Evolutionary conservation across 1,139 yeast genomes (phyloP).

Genomic region (Magnusiomyces tetraspermus): DNA sequence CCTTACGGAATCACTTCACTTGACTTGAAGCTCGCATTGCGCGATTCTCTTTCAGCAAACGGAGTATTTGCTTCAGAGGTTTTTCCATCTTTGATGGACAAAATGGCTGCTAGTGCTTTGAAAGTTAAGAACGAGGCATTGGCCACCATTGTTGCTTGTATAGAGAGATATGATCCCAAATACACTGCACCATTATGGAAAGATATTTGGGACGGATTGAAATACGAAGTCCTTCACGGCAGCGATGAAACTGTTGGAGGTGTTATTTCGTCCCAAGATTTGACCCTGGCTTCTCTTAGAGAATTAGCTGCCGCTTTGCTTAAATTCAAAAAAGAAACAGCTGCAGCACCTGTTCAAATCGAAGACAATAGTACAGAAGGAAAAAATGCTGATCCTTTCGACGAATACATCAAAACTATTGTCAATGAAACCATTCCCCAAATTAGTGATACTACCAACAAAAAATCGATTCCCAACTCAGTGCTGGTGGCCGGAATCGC

Average conservation of each 20-base stretch:
- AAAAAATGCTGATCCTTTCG: slow-evolving; percentile 15
- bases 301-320: slow-evolving; percentile 35
- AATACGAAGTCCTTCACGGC: slow-evolving; percentile 75
- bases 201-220: slow-evolving; percentile 77
- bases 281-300: slow-evolving; percentile 43
- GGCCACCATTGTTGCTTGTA: slow-evolving; percentile 49
- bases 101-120: slow-evolving; percentile 74
- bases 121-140: slow-evolving; percentile 69
- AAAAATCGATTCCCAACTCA: slow-evolving; percentile 26
- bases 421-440: slow-evolving; percentile 50
- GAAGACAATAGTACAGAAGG: background rate
- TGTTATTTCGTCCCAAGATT: slow-evolving; percentile 32
- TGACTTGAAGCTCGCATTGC: slow-evolving; percentile 54
- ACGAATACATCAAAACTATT: slow-evolving; percentile 29
- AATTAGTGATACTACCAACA: slow-evolving; percentile 25
- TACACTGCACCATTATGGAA: slow-evolving; percentile 51
- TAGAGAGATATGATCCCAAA: slow-evolving; percentile 42
- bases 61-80: slow-evolving; percentile 61
- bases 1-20: slow-evolving; percentile 75
- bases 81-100: slow-evolving; percentile 70
- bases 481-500: slow-evolving; percentile 44
- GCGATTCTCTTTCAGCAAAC: slow-evolving; percentile 50
- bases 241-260: slow-evolving; percentile 32
- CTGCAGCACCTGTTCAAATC: slow-evolving; percentile 5
- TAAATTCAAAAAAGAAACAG: slow-evolving; percentile 10